Percentiles rank a stretch among this genome's conserved stretches.
Conservation (phyloP, 2,329 filamentous ascomycete genomes). For the Neobulgaria alba region DNA sequence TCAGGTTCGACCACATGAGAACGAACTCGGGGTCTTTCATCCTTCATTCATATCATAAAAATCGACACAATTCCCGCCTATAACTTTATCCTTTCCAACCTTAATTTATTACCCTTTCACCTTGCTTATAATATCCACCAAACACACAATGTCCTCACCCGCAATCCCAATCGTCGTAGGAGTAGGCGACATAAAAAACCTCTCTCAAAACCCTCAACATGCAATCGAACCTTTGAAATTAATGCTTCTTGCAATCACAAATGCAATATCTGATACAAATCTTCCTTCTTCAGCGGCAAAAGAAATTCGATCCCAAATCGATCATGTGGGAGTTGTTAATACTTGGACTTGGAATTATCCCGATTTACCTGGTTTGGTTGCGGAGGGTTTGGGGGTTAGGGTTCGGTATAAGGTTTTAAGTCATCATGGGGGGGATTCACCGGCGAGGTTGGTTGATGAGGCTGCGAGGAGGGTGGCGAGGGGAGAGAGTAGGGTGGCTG, state of each 20-base stretch:
- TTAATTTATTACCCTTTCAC: too few species aligned
- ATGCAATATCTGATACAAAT: conserved; percentile 42
- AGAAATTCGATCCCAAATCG: conserved; percentile 38
- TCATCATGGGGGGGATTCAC: conserved; percentile 55
- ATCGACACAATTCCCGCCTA: too few species aligned
- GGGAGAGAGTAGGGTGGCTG: conserved; percentile 45
- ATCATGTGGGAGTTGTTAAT: conserved; percentile 50
- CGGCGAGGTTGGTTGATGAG: conserved; percentile 53
- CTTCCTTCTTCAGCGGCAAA: conserved; percentile 23
- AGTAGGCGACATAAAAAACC: conserved; percentile 53
- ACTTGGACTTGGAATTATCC: conserved; percentile 61
- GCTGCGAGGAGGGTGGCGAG: conserved; percentile 48
- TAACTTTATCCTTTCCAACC: too few species aligned
- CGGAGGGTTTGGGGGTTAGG: conserved; percentile 38
- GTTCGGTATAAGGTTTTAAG: conserved; percentile 41
- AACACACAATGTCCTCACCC: background rate
- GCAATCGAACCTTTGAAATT: conserved; percentile 50
- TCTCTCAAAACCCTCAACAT: conserved; percentile 39
- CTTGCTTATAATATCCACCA: background rate
- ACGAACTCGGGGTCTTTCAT: too few species aligned
- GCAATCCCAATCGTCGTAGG: conserved; percentile 49
- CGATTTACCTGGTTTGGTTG: conserved; percentile 47
- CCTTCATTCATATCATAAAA: too few species aligned
- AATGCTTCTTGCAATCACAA: conserved; percentile 46
- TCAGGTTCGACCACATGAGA: too few species aligned